Base-by-base conservation (phyloP, 352 stramenopile species). In the Paralagenidium karlingii region DNA sequence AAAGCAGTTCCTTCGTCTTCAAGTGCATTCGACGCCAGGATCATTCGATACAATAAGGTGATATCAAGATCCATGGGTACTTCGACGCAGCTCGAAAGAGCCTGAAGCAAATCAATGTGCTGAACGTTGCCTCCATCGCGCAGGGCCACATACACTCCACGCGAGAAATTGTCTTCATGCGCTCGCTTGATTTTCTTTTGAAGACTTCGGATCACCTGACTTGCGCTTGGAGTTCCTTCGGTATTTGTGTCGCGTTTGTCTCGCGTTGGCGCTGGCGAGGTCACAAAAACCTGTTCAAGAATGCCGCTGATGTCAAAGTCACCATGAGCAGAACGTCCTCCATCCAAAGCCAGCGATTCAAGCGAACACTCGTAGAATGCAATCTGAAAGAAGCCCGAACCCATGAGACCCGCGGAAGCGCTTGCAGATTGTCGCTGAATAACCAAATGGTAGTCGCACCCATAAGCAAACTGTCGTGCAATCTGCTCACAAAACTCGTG, bases 151-250 rank as follows among this genome's bases (percentile, higher is more conserved):
- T 93, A 91, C 22, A 93, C 75, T 34, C 77, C 80, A 38, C 78
- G 70, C 31, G 80, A 89, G 39, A 93, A 93, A 34, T 91, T 93
- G 45, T 89, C 74, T 32, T 93, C 77, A 33, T 93, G 80, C 0
- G 78, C 80, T 24, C 68, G 67, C 45, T 88, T 90, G 3, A 93
- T 59, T 31, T 84, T 81, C 43, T 87, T 85, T 36, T 36, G 30
- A 16, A 36, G 22, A 36, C 3, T 3, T n/a, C n/a, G n/a, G n/a
- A n/a, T n/a, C n/a, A n/a, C n/a, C n/a, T 16, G 30, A 13, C 9
- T 31, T 31, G 27, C 27, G 27, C 27, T 31, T 13, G 9, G 9
- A 31, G 13, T 13, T 13, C 9, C 27, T 13, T 9, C 27, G 13
- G 27, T 13, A 31, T 31, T 31, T 13, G 13, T 31, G 15, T 18